A percentile compares a stretch with the other conserved stretches of the same genome.
These are phyloP conservation scores for Hygrophila difformis DNA, from an alignment of 257 asterid genomes.

Conservation along the genomic window DNA sequence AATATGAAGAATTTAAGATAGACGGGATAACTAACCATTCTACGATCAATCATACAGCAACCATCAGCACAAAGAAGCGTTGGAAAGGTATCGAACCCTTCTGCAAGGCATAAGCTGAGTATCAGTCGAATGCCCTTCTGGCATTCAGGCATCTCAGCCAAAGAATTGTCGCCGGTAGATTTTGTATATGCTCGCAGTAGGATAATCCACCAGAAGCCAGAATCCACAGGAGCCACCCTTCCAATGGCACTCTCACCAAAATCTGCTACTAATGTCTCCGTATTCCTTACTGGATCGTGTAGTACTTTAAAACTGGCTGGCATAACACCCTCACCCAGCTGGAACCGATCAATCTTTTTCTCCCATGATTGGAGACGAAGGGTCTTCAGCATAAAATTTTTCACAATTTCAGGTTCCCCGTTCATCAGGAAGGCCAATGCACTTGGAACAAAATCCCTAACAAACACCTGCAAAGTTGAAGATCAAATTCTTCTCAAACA, in stretches of 20 bases:
- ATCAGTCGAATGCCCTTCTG: constrained; percentile 44
- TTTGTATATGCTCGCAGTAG: constrained; percentile 40
- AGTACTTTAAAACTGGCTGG: constrained; percentile 51
- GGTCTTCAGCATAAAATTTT: constrained; percentile 36
- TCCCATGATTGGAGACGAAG: constrained; percentile 52
- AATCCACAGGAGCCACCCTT: constrained; percentile 51
- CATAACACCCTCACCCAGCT: constrained; percentile 52
- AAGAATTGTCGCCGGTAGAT: constrained; percentile 44
- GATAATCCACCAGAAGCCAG: constrained; percentile 55
- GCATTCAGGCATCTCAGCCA: constrained; percentile 48
- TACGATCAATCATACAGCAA: constrained; percentile 47
- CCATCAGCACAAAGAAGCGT: constrained; percentile 54
- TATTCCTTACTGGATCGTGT: constrained; percentile 38
- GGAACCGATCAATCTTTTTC: constrained; percentile 41
- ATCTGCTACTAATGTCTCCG: constrained; percentile 45
- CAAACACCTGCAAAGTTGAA: constrained; percentile 35
- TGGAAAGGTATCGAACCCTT: constrained; percentile 50
- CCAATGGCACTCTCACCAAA: constrained; percentile 53
- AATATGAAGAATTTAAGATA: background rate
- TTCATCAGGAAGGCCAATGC: constrained; percentile 49
- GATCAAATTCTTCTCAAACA: too few relatives aligned
- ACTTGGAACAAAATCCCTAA: constrained; percentile 47
- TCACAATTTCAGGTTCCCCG: constrained; percentile 47
- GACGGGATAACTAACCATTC: constrained; percentile 29
- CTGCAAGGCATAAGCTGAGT: constrained; percentile 41